phyloP scores from a whole-genome alignment of 306 rosid genomes.

The Fragaria vesca region DNA sequence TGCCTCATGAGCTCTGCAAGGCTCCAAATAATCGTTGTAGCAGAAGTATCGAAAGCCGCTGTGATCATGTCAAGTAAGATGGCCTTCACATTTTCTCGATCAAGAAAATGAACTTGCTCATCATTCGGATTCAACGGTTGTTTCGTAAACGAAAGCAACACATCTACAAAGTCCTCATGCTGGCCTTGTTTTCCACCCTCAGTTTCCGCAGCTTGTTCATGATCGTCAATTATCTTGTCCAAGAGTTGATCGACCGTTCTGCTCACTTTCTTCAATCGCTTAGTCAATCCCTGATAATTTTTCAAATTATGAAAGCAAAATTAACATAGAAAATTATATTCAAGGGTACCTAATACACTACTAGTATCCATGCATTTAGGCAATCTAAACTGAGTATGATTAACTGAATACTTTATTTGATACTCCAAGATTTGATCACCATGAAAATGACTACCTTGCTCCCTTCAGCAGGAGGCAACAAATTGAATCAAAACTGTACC shows the following conservation, averaged over 20 bases:
- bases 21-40: constrained; percentile 28
- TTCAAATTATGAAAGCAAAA: no score
- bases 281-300: constrained; percentile 31
- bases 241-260: constrained; percentile 9
- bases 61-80: constrained; percentile 30
- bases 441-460: no score
- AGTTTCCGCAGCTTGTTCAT: neutral
- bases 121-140: neutral
- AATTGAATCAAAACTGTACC: no score
- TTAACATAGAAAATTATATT: no score
- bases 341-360: no score
- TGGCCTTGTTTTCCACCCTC: neutral
- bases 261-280: constrained; percentile 5
- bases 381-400: no score
- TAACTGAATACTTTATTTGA: no score
- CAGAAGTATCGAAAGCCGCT: constrained; percentile 17
- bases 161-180: constrained; percentile 27
- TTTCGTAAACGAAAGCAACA: constrained; percentile 22
- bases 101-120: neutral
- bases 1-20: constrained; percentile 42
- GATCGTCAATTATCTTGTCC: constrained; percentile 33
- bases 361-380: no score
- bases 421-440: no score
- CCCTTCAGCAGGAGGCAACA: no score
- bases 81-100: constrained; percentile 39